A percentile compares a stretch with the other conserved stretches of the same genome.
Evolutionary conservation across 2,329 filamentous ascomycete genomes (phyloP).

Genomic region (Orbilia blumenaviensis): DNA sequence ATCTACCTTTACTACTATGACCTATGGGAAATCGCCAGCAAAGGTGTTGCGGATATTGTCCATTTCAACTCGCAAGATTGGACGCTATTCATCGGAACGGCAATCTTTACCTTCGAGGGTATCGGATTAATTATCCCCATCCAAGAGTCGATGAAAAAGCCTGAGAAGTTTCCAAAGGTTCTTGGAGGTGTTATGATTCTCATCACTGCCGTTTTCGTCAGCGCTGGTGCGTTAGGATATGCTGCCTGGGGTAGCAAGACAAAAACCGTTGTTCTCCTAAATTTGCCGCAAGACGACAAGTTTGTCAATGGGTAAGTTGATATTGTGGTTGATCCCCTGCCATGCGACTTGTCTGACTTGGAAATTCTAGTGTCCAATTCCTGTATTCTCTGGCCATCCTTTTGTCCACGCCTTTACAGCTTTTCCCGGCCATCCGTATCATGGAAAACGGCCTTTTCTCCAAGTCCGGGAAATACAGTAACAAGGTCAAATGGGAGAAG

Average conservation of each 20-base stretch:
- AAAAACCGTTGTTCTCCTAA: constrained; percentile 94
- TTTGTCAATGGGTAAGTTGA: constrained; percentile 76
- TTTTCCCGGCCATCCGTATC: constrained; percentile 97
- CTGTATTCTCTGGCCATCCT: constrained; percentile 98
- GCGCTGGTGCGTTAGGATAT: constrained; percentile 92
- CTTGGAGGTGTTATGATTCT: constrained; percentile 92
- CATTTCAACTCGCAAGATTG: constrained; percentile 90
- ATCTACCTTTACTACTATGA: constrained; percentile 97
- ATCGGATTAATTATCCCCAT: constrained; percentile 98
- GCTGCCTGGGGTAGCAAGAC: constrained; percentile 94
- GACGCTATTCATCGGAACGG: constrained; percentile 98
- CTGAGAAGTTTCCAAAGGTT: constrained; percentile 87
- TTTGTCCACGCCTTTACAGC: constrained; percentile 91
- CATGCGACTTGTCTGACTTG: not conserved
- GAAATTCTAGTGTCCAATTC: constrained; percentile 75
- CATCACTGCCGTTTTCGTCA: constrained; percentile 88
- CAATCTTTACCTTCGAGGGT: constrained; percentile 98
- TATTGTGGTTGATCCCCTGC: not conserved
- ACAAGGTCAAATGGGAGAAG: constrained; percentile 99
- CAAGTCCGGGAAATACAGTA: constrained; percentile 83
- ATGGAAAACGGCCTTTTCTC: constrained; percentile 88
- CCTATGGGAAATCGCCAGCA: constrained; percentile 77
- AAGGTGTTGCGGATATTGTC: constrained; percentile 81
- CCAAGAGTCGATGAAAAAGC: constrained; percentile 94
- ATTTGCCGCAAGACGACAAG: constrained; percentile 93